Evolutionary conservation across 169 alveolate genomes (phyloP).

Genomic region (Besnoitia besnoiti): DNA sequence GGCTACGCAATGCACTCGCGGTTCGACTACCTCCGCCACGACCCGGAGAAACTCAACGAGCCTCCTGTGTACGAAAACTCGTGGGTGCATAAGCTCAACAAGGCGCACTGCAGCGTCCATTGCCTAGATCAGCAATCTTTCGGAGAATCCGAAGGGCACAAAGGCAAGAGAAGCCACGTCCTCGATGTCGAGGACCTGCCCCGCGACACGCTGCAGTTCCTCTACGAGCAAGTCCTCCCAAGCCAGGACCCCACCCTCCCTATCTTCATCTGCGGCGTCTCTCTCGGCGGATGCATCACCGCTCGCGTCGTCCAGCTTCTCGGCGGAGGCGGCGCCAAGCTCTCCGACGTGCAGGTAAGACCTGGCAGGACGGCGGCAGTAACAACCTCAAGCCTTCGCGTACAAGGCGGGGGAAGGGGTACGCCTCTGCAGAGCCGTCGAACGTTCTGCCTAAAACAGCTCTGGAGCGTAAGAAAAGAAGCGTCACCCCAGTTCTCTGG

Average conservation of each 20-base stretch:
- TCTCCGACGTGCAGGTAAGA: background rate
- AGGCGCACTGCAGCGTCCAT: constrained; percentile 10
- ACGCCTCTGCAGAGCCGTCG: too few species aligned
- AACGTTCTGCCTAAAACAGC: too few species aligned
- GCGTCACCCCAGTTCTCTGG: too few species aligned
- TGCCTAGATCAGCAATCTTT: constrained; percentile 5
- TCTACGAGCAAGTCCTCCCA: constrained; percentile 16
- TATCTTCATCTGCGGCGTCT: constrained; percentile 35
- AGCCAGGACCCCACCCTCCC: constrained; percentile 16
- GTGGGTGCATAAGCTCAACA: background rate
- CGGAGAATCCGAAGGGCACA: constrained; percentile 13
- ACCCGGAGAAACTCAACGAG: background rate
- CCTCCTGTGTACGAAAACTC: constrained; percentile 29
- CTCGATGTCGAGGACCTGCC: constrained; percentile 24
- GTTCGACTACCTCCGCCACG: constrained; percentile 27
- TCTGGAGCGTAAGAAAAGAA: too few species aligned
- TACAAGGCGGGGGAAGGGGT: too few species aligned
- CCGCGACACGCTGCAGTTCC: constrained; percentile 30
- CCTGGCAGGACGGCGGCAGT: background rate
- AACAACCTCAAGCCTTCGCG: background rate
- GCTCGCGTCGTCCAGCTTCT: constrained; percentile 37
- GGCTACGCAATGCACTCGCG: constrained; percentile 34
- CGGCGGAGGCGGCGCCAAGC: constrained; percentile 1
- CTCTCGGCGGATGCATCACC: constrained; percentile 35
- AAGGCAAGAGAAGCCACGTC: constrained; percentile 24